phyloP scores from a whole-genome alignment of 2,329 filamentous ascomycete genomes.

The Phyllosticta citrichinensis region DNA sequence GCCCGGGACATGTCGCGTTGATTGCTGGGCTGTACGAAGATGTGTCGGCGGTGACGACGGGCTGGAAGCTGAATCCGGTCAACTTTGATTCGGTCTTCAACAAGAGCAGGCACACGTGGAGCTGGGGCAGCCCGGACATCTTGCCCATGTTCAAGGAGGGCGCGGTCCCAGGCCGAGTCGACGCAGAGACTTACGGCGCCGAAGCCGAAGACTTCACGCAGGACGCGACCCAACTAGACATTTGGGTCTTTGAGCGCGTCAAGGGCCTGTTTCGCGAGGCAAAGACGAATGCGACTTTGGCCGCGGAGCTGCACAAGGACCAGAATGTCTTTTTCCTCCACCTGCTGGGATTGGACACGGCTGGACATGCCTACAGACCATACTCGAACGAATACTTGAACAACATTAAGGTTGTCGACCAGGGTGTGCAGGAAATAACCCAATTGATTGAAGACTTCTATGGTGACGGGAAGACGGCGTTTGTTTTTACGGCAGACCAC shows the following conservation, averaged over 20 bases:
- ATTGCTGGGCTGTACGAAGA: conserved; percentile 97
- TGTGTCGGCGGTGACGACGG: conserved; percentile 91
- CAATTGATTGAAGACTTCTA: conserved; percentile 81
- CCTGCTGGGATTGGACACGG: conserved; percentile 82
- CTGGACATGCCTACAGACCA: conserved; percentile 74
- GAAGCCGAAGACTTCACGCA: conserved; percentile 86
- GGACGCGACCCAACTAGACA: conserved; percentile 70
- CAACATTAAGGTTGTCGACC: conserved; percentile 89
- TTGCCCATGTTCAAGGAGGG: conserved; percentile 93
- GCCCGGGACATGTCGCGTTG: conserved; percentile 90
- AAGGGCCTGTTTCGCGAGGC: conserved; percentile 78
- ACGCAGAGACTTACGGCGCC: conserved; percentile 73
- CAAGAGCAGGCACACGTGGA: conserved; percentile 92
- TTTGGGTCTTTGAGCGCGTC: conserved; percentile 93
- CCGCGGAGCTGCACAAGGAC: conserved; percentile 64
- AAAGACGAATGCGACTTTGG: conserved; percentile 63
- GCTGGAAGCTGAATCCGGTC: conserved; percentile 97
- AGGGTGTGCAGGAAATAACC: conserved; percentile 77
- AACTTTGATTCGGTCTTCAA: conserved; percentile 99
- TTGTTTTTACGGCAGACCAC: conserved; percentile 94
- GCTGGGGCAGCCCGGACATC: conserved; percentile 97
- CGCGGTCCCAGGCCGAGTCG: conserved; percentile 76
- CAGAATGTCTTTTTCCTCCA: conserved; percentile 94
- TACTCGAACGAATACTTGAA: conserved; percentile 93
- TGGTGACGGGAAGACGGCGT: conserved; percentile 70